Evolutionary conservation across 1,284 basidiomycete species (phyloP), one percentile per base, ranked within the genome.

Genomic region (Trichosporon sp.): DNA sequence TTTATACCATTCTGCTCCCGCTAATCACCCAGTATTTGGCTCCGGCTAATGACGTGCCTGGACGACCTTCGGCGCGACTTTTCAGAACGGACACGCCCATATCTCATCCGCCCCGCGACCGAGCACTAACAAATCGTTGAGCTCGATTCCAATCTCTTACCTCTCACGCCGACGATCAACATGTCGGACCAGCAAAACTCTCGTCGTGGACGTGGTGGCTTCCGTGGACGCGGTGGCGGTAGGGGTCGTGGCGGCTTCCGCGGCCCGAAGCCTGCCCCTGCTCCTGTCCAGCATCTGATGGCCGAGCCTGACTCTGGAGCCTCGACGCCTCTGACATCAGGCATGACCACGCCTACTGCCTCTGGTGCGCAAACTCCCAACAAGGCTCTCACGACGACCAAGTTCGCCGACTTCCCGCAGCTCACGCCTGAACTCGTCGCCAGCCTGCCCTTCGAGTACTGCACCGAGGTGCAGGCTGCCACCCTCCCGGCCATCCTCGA

Each of bases 401-500:
- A 74, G 21, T 79, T 79, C 68, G 51, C 69, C 43, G 76, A 77
- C 63, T 74, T 79, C 63, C 38, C 66, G 4, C 75, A 74, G 0
- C 67, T 79, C 26, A 66, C 56, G 63, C 63, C 70, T 31, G 67
- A 74, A 59, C 75, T 82, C 16, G 73, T 81, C 19, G 37, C 70
- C 3, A 73, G 73, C 21, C 78, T 85, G 12, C 81, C 83, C 2
- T 84, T 83, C 76, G 78, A 80, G 68, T 76, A 71, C 74, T 85
- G 85, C 77, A 84, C 85, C 2, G 81, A 83, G 65, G 85, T 83
- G 19, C 86, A 87, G 78, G 86, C 85, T 5, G 81, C 83, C 46
- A 87, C 86, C 0, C 77, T 88, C 16, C 82, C 84, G n/a, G 75
- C 83, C 5, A 83, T 85, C 48, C 75, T 87, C 2, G 76, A 77